Conservation (phyloP, 495 filamentous ascomycete species). For the Penicillium desertorum region DNA sequence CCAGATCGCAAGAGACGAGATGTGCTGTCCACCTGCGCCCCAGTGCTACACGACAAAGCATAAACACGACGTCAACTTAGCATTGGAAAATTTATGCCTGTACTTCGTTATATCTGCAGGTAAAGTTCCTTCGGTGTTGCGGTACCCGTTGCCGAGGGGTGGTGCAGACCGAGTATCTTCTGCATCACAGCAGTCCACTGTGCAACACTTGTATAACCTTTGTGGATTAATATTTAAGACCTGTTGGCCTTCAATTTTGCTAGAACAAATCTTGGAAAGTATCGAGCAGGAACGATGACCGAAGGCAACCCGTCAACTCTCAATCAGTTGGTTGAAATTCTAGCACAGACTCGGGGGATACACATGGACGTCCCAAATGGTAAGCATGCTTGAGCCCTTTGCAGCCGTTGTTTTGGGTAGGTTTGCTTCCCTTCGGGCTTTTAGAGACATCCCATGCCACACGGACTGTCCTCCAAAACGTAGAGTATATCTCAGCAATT, state of each 20-base stretch:
- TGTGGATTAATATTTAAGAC: background rate
- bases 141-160: background rate
- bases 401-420: background rate
- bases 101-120: background rate
- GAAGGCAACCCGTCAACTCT: background rate
- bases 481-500: background rate
- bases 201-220: background rate
- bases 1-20: background rate
- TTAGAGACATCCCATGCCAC: background rate
- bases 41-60: background rate
- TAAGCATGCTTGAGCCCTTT: background rate
- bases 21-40: background rate
- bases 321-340: background rate
- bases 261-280: background rate
- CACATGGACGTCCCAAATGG: background rate
- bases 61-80: background rate
- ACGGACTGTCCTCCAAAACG: background rate
- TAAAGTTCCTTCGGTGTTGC: background rate
- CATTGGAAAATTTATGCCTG: background rate
- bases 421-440: background rate
- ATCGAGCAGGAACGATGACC: background rate
- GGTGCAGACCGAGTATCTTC: background rate
- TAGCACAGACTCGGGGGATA: background rate
- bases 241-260: background rate
- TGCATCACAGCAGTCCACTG: background rate